Base-by-base conservation (phyloP, 139 green algal genomes). In the Desmodesmus armatus region DNA sequence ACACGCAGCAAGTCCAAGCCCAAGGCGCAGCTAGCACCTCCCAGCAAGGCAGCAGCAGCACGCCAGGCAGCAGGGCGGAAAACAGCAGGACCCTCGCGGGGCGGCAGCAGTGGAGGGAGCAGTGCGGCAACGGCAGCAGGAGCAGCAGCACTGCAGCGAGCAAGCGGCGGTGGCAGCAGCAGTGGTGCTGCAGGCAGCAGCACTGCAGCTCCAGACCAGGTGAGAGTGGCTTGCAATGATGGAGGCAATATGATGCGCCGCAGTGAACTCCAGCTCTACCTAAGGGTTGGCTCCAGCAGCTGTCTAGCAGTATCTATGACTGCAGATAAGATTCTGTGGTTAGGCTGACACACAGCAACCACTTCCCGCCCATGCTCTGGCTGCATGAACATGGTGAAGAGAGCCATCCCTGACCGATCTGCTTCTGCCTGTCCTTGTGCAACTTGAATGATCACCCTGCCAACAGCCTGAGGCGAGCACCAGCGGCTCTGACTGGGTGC, bases 1-100 rank as follows among this genome's bases (percentile, higher is more conserved):
- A 11, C 43, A 21, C 79, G 79, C 2, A 44, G 79, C 43, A 77
- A 85, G 47, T 37, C 44, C 2, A 78, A 77, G 43, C 79, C 79
- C 27, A 75, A 75, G n/a, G n/a, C n/a, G 43, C 63, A 63, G 76
- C 21, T 31, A 23, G 39, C 37, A 25, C 33, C 69, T 37, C 39
- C 33, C 39, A 21, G 11, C 11, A 53, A 51, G 39, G 39, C 69
- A 21, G 69, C 69, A 25, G 21, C 69, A 35, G 39, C 69, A 37
- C 29, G 23, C 21, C 69, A 35, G 19, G 69, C 69, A 37, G 40
- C 69, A 53, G 69, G 33, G 53, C 25, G 25, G 27, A 39, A 21
- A 35, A 6, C 37, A 51, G 39, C 39, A 33, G 23, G n/a, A 41
- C 7, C 60, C n/a, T n/a, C n/a, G n/a, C n/a, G n/a, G n/a, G n/a